These are phyloP conservation scores for Cicer chorassanicum DNA, from an alignment of 306 rosid genomes.

Conservation along the genomic window DNA sequence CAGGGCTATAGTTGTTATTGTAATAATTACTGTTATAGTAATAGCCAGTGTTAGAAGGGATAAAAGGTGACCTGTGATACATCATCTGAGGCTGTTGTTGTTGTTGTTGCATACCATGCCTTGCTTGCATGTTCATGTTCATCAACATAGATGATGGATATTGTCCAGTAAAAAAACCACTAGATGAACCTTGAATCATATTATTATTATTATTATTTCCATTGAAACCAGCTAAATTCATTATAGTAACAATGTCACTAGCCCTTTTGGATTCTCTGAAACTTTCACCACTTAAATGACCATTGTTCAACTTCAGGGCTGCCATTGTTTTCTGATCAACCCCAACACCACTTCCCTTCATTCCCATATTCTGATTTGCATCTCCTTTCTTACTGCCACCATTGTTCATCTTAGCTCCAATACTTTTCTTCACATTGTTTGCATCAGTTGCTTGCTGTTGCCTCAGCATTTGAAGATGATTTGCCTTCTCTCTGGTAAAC, in stretches of 20 bases:
- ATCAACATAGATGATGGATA: constrained; percentile 59
- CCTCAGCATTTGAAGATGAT: constrained; percentile 58
- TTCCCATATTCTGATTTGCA: constrained; percentile 53
- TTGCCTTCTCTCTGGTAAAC: constrained; percentile 60
- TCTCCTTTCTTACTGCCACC: constrained; percentile 51
- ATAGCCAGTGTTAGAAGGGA: constrained; percentile 83
- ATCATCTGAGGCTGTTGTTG: constrained; percentile 77
- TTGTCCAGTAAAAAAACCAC: constrained; percentile 55
- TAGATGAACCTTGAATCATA: constrained; percentile 50
- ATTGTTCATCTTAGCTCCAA: constrained; percentile 28
- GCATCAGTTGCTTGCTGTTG: constrained; percentile 59
- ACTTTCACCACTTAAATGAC: constrained; percentile 56
- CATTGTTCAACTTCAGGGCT: constrained; percentile 65
- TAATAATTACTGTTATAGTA: constrained; percentile 49
- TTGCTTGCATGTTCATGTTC: constrained; percentile 66
- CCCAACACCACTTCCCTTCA: constrained; percentile 48
- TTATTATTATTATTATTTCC: constrained; percentile 42
- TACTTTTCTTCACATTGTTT: constrained; percentile 54
- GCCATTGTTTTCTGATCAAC: constrained; percentile 71
- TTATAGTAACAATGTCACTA: constrained; percentile 69
- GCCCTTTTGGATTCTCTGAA: constrained; percentile 60
- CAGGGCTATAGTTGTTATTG: constrained; percentile 53
- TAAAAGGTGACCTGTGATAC: constrained; percentile 74
- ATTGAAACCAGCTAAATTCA: constrained; percentile 80
- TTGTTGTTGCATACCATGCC: constrained; percentile 59